Percentiles rank a stretch among this genome's conserved stretches.
Conservation (phyloP, 495 filamentous ascomycete species). For the Saxispiralis lemnorum region DNA sequence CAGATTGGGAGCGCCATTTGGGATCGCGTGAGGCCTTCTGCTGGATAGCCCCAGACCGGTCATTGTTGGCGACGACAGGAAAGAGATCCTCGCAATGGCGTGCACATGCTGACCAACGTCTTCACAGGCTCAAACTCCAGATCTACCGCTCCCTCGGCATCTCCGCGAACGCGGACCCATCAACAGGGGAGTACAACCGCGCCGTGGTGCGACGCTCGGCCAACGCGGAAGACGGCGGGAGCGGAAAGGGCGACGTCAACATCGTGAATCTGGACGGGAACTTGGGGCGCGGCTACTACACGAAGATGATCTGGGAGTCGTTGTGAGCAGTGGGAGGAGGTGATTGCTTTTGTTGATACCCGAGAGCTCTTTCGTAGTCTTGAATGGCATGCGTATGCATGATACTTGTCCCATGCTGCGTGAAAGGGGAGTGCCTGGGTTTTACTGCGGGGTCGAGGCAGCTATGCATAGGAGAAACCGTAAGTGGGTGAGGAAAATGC, state of each 20-base stretch:
- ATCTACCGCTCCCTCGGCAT: constrained; percentile 83
- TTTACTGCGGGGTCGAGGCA: too few relatives aligned
- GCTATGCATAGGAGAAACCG: too few relatives aligned
- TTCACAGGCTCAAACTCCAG: constrained; percentile 55
- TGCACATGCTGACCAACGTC: constrained; percentile 2
- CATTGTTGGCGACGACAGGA: too few relatives aligned
- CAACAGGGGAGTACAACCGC: constrained; percentile 62
- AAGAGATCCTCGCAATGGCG: not conserved
- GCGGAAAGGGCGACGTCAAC: constrained; percentile 75
- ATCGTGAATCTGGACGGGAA: constrained; percentile 84
- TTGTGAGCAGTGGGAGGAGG: constrained; percentile 30
- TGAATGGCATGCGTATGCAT: too few relatives aligned
- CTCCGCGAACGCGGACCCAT: constrained; percentile 63
- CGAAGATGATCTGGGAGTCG: constrained; percentile 90
- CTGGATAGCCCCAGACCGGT: too few relatives aligned
- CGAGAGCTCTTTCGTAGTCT: too few relatives aligned
- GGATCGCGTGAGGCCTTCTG: too few relatives aligned
- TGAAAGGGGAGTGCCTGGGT: too few relatives aligned
- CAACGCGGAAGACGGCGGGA: constrained; percentile 12
- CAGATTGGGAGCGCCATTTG: constrained; percentile 1
- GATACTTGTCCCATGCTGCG: too few relatives aligned
- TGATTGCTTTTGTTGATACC: too few relatives aligned
- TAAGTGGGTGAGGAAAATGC: too few relatives aligned
- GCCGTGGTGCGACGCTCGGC: constrained; percentile 60
- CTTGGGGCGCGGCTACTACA: constrained; percentile 80